Evolutionary conservation across 2,329 filamentous ascomycete genomes (phyloP), one percentile per base, ranked within the genome.

Genomic region (Tothia fuscella): DNA sequence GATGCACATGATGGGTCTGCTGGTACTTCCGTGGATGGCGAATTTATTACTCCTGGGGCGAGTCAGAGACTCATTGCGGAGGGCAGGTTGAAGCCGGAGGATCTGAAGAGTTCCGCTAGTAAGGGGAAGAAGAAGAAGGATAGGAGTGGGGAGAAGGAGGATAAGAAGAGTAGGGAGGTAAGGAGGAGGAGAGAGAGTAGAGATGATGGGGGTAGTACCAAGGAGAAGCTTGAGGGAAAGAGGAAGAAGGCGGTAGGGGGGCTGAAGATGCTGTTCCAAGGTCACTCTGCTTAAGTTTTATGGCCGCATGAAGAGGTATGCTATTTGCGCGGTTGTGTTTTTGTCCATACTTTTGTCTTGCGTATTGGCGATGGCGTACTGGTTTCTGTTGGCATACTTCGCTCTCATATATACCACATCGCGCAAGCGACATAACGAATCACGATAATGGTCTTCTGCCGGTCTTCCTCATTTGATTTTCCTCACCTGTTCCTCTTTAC

Each of bases 21-120:
- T 5, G 74, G 71, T 19, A 78, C 74, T 4, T 78, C 71, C 21
- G 75, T 79, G 10, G 76, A 80, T 39, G 76, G 75, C 43, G 76
- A 80, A 52, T 78, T 78, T 55, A 72, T 80, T 54, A 80, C 76
- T 3, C 74, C 73, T 0, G 65, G 63, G 3, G 76, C 76, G 2
- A 59, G 61, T 7, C 53, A 65, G 62, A 19, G 66, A 66, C 10
- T 62, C 4, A 50, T 70, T 9, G 64, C 63, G n/a, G 66, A 68
- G 50, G 61, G 64, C 14, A 66, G 68, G 44, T 53, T 70, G 47
- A 64, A 63, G 50, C 59, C 58, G 2, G 45, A 55, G 51, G 29
- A 46, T 33, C 9, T 31, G 14, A 43, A 37, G 41, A 40, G 31
- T n/a, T 29, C 21, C 10, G 19, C 29, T 22, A 35, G 39, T 14